Conservation (phyloP, 306 rosid genomes). For the Pterocarpus macrocarpus region DNA sequence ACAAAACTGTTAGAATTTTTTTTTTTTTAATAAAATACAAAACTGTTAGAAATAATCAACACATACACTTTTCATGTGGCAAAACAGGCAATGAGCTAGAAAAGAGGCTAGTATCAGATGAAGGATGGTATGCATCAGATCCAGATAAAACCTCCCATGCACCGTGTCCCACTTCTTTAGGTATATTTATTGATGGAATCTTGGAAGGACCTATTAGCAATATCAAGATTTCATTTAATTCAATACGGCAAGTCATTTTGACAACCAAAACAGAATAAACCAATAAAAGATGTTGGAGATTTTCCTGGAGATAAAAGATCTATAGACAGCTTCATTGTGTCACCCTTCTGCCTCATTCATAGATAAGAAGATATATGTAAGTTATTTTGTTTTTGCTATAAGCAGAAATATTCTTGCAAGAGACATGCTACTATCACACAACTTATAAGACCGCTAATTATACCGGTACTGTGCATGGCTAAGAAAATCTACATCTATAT, state of each 20-base stretch:
- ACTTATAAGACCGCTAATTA: slow-evolving; percentile 28
- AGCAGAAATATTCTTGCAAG: slow-evolving; percentile 32
- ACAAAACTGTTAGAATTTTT: slow-evolving; percentile 10
- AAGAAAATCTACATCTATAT: slow-evolving; percentile 9
- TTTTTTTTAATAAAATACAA: no score
- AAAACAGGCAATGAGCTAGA: slow-evolving; percentile 85
- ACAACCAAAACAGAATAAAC: slow-evolving; percentile 18
- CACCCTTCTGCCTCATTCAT: slow-evolving; percentile 51
- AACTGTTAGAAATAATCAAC: neutral
- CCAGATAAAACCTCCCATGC: slow-evolving; percentile 66
- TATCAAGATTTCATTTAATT: slow-evolving; percentile 21
- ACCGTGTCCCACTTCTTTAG: slow-evolving; percentile 56
- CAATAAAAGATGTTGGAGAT: neutral
- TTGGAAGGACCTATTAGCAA: slow-evolving; percentile 60
- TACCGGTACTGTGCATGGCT: neutral
- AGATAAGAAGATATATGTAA: slow-evolving; percentile 27
- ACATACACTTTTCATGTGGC: slow-evolving; percentile 75
- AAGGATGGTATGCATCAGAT: slow-evolving; percentile 61
- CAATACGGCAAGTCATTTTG: slow-evolving; percentile 12
- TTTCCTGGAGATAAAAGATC: slow-evolving; percentile 64
- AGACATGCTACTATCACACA: slow-evolving; percentile 12
- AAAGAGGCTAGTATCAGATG: slow-evolving; percentile 78
- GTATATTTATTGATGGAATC: slow-evolving; percentile 56
- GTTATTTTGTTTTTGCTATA: slow-evolving; percentile 17
- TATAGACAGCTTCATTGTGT: slow-evolving; percentile 70